Evolutionary conservation across 768 basidiomycete species (phyloP), one percentile per base, ranked within the genome.

Genomic region (Russula griseocarnosa): DNA sequence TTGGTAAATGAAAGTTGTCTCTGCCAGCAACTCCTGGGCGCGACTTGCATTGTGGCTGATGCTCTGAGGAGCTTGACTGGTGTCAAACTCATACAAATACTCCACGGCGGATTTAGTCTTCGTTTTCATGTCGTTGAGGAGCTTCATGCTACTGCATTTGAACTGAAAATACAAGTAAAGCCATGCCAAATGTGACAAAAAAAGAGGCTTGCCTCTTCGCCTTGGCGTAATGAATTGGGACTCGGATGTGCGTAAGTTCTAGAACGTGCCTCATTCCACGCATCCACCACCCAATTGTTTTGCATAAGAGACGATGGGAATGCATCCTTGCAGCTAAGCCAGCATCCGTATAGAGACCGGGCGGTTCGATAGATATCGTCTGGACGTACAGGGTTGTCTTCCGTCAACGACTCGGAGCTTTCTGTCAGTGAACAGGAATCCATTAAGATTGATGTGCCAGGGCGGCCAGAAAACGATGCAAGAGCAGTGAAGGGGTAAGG

Each of bases 281-380:
- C 63, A 10, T 3, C 9, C 3, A 2, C 32, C n/a, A 5, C 54
- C 58, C 58, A 65, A 1, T 28, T 13, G 0, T 14, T 24, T 38
- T 26, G 50, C 22, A 1, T 26, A 26, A 34, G 0, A 16, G 28
- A 20, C 5, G 53, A 34, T 0, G 63, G 58, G 38, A 65, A 65
- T n/a, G 58, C 58, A 18, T 65, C 49, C 30, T 51, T 56, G 30
- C 63, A 65, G 54, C 22, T 18, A 18, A 65, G 53, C 8, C 51
- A 28, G n/a, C 46, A 36, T 20, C 63, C 28, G 20, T 34, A 55
- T 5, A 60, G 47, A 8, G 38, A 10, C 26, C 30, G 47, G 13
- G 58, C 58, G 10, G 44, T 20, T 8, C 36, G 54, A 34, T 20
- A n/a, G n/a, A n/a, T n/a, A n/a, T n/a, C n/a, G n/a, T n/a, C n/a